These are phyloP conservation scores for Delonix regia DNA, from an alignment of 306 rosid species.

Conservation along the genomic window DNA sequence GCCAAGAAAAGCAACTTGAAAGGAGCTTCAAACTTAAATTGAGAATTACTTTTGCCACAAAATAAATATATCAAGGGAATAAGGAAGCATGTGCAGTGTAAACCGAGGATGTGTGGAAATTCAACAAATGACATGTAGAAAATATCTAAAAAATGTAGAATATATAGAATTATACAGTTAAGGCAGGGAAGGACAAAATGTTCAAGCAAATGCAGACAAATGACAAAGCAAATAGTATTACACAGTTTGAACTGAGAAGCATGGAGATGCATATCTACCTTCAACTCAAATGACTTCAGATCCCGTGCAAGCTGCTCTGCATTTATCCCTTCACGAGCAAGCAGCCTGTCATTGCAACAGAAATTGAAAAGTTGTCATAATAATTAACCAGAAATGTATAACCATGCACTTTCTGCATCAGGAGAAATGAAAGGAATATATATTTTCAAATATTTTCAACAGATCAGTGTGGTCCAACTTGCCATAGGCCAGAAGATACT, in stretches of 20 bases:
- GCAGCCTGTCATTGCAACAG: constrained; percentile 63
- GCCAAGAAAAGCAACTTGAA: constrained; percentile 16
- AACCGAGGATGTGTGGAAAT: constrained; percentile 24
- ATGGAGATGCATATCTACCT: constrained; percentile 49
- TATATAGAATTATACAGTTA: constrained; percentile 23
- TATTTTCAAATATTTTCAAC: neutral
- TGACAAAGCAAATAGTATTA: neutral
- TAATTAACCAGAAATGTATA: neutral
- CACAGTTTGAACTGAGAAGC: constrained; percentile 6
- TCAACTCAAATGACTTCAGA: constrained; percentile 94
- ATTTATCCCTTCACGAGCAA: constrained; percentile 97
- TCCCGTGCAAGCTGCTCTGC: constrained; percentile 99
- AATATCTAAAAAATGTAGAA: neutral
- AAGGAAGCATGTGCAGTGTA: constrained; percentile 3
- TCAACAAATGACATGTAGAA: constrained; percentile 15
- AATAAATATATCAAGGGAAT: constrained; percentile 29
- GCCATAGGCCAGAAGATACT: neutral
- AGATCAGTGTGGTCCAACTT: constrained; percentile 12
- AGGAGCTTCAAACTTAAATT: constrained; percentile 25
- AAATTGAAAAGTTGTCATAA: constrained; percentile 1
- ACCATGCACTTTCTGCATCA: constrained; percentile 14
- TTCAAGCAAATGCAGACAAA: neutral
- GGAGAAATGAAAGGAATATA: constrained; percentile 1
- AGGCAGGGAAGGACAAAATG: constrained; percentile 24
- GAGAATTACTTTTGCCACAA: neutral